Percentiles rank a stretch among this genome's conserved stretches.
Conservation (phyloP, 176 grass and related monocot genomes). For the Poa annua region DNA sequence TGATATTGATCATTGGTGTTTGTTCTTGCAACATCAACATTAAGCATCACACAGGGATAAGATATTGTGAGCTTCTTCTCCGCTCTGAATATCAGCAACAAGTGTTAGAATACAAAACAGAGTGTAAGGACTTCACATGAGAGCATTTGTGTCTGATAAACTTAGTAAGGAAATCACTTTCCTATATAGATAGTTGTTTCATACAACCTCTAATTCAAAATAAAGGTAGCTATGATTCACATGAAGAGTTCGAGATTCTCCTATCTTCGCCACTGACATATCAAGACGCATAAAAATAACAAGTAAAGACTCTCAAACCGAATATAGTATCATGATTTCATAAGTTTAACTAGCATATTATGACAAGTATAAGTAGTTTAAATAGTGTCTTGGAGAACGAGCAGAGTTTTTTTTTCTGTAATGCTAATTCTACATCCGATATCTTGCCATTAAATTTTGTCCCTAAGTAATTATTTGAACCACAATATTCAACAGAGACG, state of each 20-base stretch:
- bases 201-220: conserved; percentile 28
- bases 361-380: conserved; percentile 14
- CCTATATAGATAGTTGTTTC: conserved; percentile 20
- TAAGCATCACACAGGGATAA: conserved; percentile 98
- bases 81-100: conserved; percentile 64
- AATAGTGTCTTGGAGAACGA: conserved; percentile 27
- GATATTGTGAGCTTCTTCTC: conserved; percentile 89
- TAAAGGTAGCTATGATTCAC: background rate
- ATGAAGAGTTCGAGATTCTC: background rate
- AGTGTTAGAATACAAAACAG: conserved; percentile 32
- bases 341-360: conserved; percentile 14
- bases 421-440: conserved; percentile 15
- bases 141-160: conserved; percentile 25
- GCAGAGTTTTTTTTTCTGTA: background rate
- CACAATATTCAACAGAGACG: background rate
- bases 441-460: background rate
- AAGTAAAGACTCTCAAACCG: background rate
- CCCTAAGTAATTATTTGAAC: conserved; percentile 9
- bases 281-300: conserved; percentile 22
- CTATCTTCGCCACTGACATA: conserved; percentile 3
- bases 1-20: conserved; percentile 99
- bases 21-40: conserved; percentile 91
- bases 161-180: background rate
- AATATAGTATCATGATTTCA: conserved; percentile 3
- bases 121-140: conserved; percentile 29